A percentile compares a stretch with the other conserved stretches of the same genome.
Evolutionary conservation across 2,329 filamentous ascomycete species (phyloP).

Genomic region (Erysiphe pulchra): DNA sequence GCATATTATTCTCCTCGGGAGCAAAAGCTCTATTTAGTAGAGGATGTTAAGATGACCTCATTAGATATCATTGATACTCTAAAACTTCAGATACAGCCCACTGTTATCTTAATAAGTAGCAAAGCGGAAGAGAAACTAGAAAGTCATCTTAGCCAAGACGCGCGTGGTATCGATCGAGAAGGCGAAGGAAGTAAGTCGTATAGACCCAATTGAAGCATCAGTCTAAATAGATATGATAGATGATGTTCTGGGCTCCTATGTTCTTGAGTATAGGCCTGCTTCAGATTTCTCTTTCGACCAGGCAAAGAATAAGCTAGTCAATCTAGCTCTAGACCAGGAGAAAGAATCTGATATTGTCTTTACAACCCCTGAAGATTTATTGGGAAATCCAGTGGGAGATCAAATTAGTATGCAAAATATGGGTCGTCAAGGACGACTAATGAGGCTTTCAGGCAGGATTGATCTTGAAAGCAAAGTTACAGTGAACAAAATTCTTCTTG

Average conservation of each 20-base stretch:
- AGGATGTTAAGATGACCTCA: constrained; percentile 47
- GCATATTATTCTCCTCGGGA: constrained; percentile 54
- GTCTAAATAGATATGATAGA: constrained; percentile 8
- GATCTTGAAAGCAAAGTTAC: constrained; percentile 51
- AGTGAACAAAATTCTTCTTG: constrained; percentile 17
- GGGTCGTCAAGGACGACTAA: constrained; percentile 33
- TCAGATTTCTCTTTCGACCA: constrained; percentile 45
- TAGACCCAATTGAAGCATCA: neutral
- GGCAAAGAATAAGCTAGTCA: constrained; percentile 39
- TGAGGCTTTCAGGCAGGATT: constrained; percentile 43
- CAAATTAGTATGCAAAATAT: constrained; percentile 13
- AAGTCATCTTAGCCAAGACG: constrained; percentile 11
- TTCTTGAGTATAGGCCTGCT: constrained; percentile 40
- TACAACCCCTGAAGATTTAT: constrained; percentile 29
- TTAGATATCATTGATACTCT: constrained; percentile 40
- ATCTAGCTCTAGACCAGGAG: constrained; percentile 21
- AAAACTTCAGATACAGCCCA: constrained; percentile 27
- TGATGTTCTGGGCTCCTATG: constrained; percentile 17
- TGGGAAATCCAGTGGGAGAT: constrained; percentile 1
- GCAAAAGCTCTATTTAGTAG: constrained; percentile 46
- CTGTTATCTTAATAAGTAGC: constrained; percentile 22
- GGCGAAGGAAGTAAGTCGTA: constrained; percentile 7
- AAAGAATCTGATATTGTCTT: constrained; percentile 26
- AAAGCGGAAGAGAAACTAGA: constrained; percentile 13
- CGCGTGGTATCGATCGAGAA: constrained; percentile 8